Percentiles rank a stretch among this genome's conserved stretches.
Conservation (phyloP, 306 rosid genomes). For the Medicago ruthenica region DNA sequence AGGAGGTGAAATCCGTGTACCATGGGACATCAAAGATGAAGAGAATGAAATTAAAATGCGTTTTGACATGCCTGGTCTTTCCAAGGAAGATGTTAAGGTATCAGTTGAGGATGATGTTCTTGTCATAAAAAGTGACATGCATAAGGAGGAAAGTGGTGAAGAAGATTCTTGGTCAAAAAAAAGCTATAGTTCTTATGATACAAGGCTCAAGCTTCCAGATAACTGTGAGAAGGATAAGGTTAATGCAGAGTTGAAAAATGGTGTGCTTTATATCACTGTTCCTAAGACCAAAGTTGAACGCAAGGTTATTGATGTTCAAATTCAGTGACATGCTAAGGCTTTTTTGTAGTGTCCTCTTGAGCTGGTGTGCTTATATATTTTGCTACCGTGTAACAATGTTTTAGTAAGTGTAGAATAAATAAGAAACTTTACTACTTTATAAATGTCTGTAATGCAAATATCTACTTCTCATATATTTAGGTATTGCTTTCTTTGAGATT, state of each 20-base stretch:
- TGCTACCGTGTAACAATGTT: not conserved
- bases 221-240: constrained; percentile 71
- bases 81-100: constrained; percentile 77
- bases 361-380: not conserved
- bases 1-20: constrained; percentile 59
- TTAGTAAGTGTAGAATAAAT: not conserved
- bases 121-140: constrained; percentile 58
- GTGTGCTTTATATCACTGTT: constrained; percentile 75
- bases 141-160: constrained; percentile 46
- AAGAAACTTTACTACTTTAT: not conserved
- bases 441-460: not conserved
- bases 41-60: constrained; percentile 73
- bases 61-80: constrained; percentile 90
- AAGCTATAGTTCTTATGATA: constrained; percentile 59
- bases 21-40: constrained; percentile 78
- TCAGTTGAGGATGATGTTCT: constrained; percentile 69
- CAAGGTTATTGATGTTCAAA: constrained; percentile 69
- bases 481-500: no score
- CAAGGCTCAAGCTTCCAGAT: constrained; percentile 69
- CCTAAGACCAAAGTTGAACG: constrained; percentile 76
- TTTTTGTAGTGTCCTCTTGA: not conserved
- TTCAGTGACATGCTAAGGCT: constrained; percentile 51
- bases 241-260: constrained; percentile 79
- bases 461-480: not conserved
- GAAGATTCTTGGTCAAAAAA: constrained; percentile 57